Percentiles rank a stretch among this genome's conserved stretches.
These are phyloP conservation scores for Coemansia sp. DNA, from an alignment of 192 early-diverging fungal species.

Conservation along the genomic window DNA sequence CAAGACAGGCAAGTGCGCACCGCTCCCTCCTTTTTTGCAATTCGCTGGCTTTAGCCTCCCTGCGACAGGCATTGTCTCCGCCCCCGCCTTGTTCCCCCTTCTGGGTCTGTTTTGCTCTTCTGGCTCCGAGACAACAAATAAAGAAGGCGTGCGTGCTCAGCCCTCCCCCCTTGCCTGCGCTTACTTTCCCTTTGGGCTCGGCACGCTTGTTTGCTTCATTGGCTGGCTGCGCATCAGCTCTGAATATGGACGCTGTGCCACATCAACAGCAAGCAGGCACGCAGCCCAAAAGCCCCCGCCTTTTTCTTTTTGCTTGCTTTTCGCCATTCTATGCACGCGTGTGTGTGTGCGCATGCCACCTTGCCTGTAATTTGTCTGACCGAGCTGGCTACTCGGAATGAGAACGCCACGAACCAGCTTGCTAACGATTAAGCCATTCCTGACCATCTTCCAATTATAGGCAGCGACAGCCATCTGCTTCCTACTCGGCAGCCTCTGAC, in stretches of 20 bases:
- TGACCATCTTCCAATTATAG: constrained; percentile 3
- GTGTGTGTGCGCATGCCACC: background rate
- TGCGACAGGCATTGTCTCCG: background rate
- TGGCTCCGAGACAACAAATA: background rate
- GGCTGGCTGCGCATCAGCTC: background rate
- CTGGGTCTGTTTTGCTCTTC: background rate
- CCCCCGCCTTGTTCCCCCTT: background rate
- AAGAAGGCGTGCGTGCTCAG: background rate
- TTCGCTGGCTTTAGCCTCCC: background rate
- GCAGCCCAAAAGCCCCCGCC: background rate
- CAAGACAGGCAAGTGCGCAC: background rate
- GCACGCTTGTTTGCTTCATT: background rate
- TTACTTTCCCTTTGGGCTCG: background rate
- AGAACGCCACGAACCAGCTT: constrained; percentile 6
- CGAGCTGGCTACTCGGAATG: constrained; percentile 11
- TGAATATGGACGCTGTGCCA: background rate
- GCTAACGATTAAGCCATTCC: constrained; percentile 8
- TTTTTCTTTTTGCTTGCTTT: background rate
- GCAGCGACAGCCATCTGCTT: constrained; percentile 10
- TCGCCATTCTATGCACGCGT: background rate
- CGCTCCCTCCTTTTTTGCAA: background rate
- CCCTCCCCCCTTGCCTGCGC: background rate
- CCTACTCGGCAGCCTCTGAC: constrained; percentile 2
- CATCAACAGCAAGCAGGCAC: background rate
- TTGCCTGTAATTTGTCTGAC: background rate